Evolutionary conservation across 2,329 filamentous ascomycete genomes (phyloP).

Genomic region (Fusarium armeniacum): DNA sequence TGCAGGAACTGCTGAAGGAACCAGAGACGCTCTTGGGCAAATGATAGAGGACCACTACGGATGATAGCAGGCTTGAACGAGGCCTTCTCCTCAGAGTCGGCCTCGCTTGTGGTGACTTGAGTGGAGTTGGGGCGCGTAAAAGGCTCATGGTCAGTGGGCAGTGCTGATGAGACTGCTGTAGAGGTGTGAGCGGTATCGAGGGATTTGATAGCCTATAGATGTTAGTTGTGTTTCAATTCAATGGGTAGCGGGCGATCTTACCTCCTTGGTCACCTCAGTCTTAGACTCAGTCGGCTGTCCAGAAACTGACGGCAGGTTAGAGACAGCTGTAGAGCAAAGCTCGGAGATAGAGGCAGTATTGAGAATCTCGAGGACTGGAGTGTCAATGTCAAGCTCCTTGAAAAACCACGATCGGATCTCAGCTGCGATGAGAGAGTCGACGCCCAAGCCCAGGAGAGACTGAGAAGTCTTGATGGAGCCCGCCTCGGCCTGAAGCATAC

Average conservation of each 20-base stretch:
- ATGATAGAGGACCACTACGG: slow-evolving; percentile 1
- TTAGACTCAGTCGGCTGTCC: not conserved
- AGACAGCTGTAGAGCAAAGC: slow-evolving; percentile 14
- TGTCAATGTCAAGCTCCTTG: slow-evolving; percentile 59
- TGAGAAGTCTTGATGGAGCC: slow-evolving; percentile 3
- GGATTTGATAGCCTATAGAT: not conserved
- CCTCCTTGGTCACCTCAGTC: slow-evolving; percentile 12
- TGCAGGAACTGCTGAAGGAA: slow-evolving; percentile 18
- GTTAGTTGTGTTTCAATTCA: not conserved
- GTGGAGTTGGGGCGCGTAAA: slow-evolving; percentile 10
- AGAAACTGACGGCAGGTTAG: slow-evolving; percentile 10
- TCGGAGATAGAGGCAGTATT: slow-evolving; percentile 18
- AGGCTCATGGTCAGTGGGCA: not conserved
- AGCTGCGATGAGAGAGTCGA: slow-evolving; percentile 53
- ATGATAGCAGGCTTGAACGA: not conserved
- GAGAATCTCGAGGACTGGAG: slow-evolving; percentile 60
- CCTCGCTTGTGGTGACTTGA: slow-evolving; percentile 3
- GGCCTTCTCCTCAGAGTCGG: not conserved
- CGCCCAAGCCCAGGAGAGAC: slow-evolving; percentile 41
- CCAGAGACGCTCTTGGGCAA: slow-evolving; percentile 22
- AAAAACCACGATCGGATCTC: slow-evolving; percentile 65
- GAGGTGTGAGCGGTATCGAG: not conserved
- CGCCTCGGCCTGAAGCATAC: slow-evolving; percentile 2
- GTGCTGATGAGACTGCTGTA: not conserved
- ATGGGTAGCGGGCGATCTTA: not conserved